A percentile compares a stretch with the other conserved stretches of the same genome.
phyloP scores from a whole-genome alignment of 805 yeast genomes.

The Dipodascopsis uninucleata region DNA sequence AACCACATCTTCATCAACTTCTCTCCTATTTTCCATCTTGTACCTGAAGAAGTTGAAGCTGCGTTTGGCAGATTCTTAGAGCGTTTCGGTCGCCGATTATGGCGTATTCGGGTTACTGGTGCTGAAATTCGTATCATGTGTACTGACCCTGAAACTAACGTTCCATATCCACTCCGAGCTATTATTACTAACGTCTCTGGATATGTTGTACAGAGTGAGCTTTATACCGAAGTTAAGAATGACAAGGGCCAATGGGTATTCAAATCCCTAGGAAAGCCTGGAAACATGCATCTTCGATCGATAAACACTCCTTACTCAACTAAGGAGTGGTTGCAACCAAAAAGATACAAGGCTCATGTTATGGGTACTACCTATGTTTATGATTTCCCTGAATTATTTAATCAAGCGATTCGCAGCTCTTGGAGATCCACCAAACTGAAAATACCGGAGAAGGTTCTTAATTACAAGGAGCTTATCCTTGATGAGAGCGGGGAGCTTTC shows the following conservation, averaged over 20 bases:
- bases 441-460: slow-evolving; percentile 73
- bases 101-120: slow-evolving; percentile 94
- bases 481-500: slow-evolving; percentile 78
- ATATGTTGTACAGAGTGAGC: slow-evolving; percentile 91
- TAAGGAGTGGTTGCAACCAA: slow-evolving; percentile 96
- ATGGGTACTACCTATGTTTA: slow-evolving; percentile 98
- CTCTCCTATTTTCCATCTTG: slow-evolving; percentile 89
- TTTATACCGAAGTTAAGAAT: slow-evolving; percentile 91
- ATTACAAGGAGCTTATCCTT: slow-evolving; percentile 73
- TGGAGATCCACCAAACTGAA: slow-evolving; percentile 55
- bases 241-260: slow-evolving; percentile 94
- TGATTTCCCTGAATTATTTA: slow-evolving; percentile 98
- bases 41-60: slow-evolving; percentile 93
- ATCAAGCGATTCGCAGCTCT: slow-evolving; percentile 78
- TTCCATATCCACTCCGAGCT: slow-evolving; percentile 94
- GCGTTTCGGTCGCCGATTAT: slow-evolving; percentile 92
- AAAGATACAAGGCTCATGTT: slow-evolving; percentile 95
- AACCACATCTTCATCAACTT: slow-evolving; percentile 97
- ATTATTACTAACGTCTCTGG: slow-evolving; percentile 95
- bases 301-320: slow-evolving; percentile 96
- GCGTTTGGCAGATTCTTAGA: slow-evolving; percentile 98
- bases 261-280: slow-evolving; percentile 88
- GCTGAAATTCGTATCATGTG: slow-evolving; percentile 97
- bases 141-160: slow-evolving; percentile 80
- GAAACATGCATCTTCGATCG: slow-evolving; percentile 95